These are phyloP conservation scores for Epicoccum nigrum DNA, from an alignment of 2,329 filamentous ascomycete species.

Conservation along the genomic window DNA sequence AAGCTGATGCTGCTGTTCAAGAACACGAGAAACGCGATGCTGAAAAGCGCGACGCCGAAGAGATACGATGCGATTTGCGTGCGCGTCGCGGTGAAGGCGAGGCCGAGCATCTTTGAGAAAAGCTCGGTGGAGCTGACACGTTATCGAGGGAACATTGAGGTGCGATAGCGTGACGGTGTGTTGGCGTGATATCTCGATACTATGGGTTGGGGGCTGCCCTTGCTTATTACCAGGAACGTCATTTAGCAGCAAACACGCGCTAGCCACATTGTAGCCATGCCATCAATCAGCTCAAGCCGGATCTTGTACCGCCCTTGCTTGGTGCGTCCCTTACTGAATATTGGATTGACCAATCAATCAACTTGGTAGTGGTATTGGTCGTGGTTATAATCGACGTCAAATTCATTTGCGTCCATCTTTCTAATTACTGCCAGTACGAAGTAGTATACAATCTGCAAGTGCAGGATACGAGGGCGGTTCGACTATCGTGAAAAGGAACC, in stretches of 20 bases:
- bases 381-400: not conserved
- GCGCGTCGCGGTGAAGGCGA: conserved; percentile 61
- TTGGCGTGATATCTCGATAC: conserved; percentile 12
- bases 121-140: conserved; percentile 31
- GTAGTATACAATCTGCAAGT: not conserved
- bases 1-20: conserved; percentile 85
- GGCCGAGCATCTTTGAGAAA: conserved; percentile 41
- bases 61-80: conserved; percentile 73
- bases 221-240: conserved; percentile 13
- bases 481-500: conserved; percentile 11
- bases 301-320: conserved; percentile 6
- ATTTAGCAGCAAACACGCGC: conserved; percentile 14
- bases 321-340: conserved; percentile 7
- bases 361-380: not conserved
- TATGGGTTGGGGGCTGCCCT: conserved; percentile 7
- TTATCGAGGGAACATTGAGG: conserved; percentile 20
- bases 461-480: conserved; percentile 1
- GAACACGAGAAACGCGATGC: conserved; percentile 88
- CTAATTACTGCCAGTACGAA: not conserved
- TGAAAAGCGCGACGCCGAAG: conserved; percentile 81
- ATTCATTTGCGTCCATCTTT: not conserved
- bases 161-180: not conserved
- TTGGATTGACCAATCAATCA: not conserved
- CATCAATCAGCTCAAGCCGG: not conserved
- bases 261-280: conserved; percentile 10